Conservation (phyloP, 148 eudicot species). For the Vaccinium corymbosum region DNA sequence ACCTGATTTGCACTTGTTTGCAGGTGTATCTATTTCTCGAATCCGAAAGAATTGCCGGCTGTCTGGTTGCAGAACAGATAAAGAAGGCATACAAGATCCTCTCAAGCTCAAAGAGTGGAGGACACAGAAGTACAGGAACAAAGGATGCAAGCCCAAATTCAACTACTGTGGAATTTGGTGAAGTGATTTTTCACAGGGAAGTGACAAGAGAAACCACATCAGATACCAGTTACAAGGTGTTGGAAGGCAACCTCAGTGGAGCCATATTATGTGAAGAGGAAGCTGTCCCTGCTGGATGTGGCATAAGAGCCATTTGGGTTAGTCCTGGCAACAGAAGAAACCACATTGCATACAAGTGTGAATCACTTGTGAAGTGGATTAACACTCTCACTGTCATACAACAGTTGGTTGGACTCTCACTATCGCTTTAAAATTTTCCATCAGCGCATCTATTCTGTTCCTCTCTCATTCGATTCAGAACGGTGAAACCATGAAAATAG, state of each 20-base stretch:
- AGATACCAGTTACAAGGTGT: slow-evolving; percentile 19
- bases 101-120: slow-evolving; percentile 29
- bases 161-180: slow-evolving; percentile 65
- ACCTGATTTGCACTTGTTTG: background rate
- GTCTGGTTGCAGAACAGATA: slow-evolving; percentile 68
- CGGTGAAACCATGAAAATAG: too few relatives aligned
- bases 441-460: too few relatives aligned
- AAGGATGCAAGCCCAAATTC: slow-evolving; percentile 39
- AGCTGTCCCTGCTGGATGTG: slow-evolving; percentile 63
- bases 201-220: slow-evolving; percentile 28
- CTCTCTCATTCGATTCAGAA: too few relatives aligned
- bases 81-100: slow-evolving; percentile 53
- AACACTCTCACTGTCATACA: too few relatives aligned
- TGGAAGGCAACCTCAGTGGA: slow-evolving; percentile 35
- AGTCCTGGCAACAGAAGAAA: slow-evolving; percentile 77
- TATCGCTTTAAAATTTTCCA: background rate
- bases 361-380: too few relatives aligned
- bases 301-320: slow-evolving; percentile 94
- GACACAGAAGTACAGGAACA: slow-evolving; percentile 2
- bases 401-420: too few relatives aligned
- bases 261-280: slow-evolving; percentile 61
- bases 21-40: slow-evolving; percentile 73
- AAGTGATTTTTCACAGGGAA: slow-evolving; percentile 67
- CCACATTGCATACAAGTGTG: slow-evolving; percentile 36
- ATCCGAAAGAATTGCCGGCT: slow-evolving; percentile 61